A percentile compares a stretch with the other conserved stretches of the same genome.
phyloP scores from a whole-genome alignment of 2,329 filamentous ascomycete genomes.

The Neopestalotiopsis sp. region DNA sequence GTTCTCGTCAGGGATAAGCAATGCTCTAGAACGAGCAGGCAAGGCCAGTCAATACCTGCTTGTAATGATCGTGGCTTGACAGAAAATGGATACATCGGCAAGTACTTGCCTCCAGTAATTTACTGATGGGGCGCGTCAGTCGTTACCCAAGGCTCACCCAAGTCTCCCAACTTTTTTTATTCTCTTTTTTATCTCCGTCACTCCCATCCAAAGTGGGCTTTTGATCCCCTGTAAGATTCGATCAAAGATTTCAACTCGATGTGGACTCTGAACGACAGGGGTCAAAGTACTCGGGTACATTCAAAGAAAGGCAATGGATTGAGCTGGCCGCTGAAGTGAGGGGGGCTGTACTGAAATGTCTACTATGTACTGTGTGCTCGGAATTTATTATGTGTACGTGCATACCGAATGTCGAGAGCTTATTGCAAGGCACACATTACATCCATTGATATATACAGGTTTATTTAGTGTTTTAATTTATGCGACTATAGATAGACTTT shows the following conservation, averaged over 20 bases:
- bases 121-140: neutral
- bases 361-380: neutral
- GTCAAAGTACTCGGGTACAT: neutral
- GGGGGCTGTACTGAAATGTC: neutral
- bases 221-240: neutral
- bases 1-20: neutral
- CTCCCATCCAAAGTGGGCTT: neutral
- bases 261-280: neutral
- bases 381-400: neutral
- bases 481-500: neutral
- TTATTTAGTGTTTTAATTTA: neutral
- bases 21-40: too few species aligned
- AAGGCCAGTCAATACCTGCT: too few species aligned
- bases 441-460: neutral
- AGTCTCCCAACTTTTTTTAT: conserved; percentile 1
- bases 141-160: neutral
- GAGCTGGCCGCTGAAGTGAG: neutral
- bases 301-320: neutral
- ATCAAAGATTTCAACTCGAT: conserved; percentile 15
- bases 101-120: neutral
- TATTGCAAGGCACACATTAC: neutral
- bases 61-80: neutral
- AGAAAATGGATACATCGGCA: neutral
- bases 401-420: neutral
- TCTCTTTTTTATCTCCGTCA: neutral